These are phyloP conservation scores for Fusarium robinianum DNA, from an alignment of 2,329 filamentous ascomycete species.

Conservation along the genomic window DNA sequence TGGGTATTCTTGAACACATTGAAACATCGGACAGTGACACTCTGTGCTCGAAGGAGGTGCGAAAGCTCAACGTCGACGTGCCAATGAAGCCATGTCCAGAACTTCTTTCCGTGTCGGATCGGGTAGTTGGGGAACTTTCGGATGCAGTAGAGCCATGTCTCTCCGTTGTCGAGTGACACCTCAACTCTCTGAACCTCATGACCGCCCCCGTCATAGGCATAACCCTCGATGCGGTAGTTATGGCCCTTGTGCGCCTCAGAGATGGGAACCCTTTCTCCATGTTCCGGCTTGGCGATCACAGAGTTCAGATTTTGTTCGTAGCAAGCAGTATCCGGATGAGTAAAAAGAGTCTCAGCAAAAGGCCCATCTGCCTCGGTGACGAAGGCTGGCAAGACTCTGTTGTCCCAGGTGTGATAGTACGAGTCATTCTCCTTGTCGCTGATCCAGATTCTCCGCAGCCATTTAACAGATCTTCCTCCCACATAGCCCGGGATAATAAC, in stretches of 20 bases:
- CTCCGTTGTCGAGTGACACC: constrained; percentile 51
- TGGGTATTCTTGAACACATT: constrained; percentile 57
- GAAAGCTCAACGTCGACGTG: constrained; percentile 52
- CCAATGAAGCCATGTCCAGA: constrained; percentile 60
- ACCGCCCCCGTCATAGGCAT: constrained; percentile 55
- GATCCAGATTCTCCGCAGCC: constrained; percentile 49
- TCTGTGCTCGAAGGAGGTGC: constrained; percentile 48
- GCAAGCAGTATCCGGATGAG: constrained; percentile 53
- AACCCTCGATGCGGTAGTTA: constrained; percentile 51
- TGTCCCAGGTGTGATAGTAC: constrained; percentile 56
- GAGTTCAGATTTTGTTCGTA: constrained; percentile 56
- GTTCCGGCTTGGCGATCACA: constrained; percentile 50
- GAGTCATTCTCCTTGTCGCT: constrained; percentile 49
- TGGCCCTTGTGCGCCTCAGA: constrained; percentile 29
- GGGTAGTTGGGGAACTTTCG: constrained; percentile 51
- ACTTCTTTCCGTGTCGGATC: constrained; percentile 56
- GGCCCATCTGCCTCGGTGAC: constrained; percentile 54
- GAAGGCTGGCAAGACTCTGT: constrained; percentile 55
- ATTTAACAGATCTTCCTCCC: constrained; percentile 52
- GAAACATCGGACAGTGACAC: constrained; percentile 52
- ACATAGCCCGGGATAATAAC: constrained; percentile 49
- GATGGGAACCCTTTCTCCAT: constrained; percentile 50
- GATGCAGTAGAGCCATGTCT: constrained; percentile 45
- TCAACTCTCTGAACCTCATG: constrained; percentile 55
- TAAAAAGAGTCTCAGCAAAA: constrained; percentile 51